These are phyloP conservation scores for Mortierella sp. DNA, from an alignment of 371 early-diverging fungal species.

Conservation along the genomic window DNA sequence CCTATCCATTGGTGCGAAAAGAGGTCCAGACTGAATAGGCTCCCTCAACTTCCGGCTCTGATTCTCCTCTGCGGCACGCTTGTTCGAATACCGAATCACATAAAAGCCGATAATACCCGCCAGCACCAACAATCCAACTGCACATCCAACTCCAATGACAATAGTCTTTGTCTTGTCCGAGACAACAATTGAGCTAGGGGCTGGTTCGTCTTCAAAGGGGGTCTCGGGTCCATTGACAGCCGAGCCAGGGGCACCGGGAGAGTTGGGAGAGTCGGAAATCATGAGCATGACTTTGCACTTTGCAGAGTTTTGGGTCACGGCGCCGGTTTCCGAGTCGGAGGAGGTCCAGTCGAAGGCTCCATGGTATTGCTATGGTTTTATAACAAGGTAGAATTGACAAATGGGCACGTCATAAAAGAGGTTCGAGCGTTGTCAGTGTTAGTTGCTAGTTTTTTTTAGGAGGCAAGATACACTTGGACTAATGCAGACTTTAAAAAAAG, in stretches of 20 bases:
- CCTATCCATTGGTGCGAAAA: constrained; percentile 30
- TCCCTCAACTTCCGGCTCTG: constrained; percentile 35
- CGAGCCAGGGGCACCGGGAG: constrained; percentile 3
- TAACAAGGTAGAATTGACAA: neutral
- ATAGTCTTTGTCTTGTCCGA: constrained; percentile 39
- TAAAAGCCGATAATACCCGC: constrained; percentile 50
- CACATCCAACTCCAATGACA: constrained; percentile 52
- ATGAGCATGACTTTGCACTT: constrained; percentile 48
- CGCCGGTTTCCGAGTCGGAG: constrained; percentile 22
- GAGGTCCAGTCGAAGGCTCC: constrained; percentile 35
- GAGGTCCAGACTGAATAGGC: constrained; percentile 34
- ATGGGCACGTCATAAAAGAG: neutral
- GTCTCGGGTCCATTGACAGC: neutral
- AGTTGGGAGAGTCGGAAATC: neutral
- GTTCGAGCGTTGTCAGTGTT: constrained; percentile 3
- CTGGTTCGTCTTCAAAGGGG: constrained; percentile 11
- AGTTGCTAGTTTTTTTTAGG: neutral
- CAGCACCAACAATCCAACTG: constrained; percentile 35
- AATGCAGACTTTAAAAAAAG: neutral
- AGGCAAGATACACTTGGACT: neutral
- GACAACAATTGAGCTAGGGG: constrained; percentile 24
- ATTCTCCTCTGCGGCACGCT: constrained; percentile 31
- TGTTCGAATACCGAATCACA: constrained; percentile 43
- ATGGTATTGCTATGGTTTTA: constrained; percentile 34
- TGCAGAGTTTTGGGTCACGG: neutral